Conservation (phyloP, 805 yeast species). For the Candida wancherniae region DNA sequence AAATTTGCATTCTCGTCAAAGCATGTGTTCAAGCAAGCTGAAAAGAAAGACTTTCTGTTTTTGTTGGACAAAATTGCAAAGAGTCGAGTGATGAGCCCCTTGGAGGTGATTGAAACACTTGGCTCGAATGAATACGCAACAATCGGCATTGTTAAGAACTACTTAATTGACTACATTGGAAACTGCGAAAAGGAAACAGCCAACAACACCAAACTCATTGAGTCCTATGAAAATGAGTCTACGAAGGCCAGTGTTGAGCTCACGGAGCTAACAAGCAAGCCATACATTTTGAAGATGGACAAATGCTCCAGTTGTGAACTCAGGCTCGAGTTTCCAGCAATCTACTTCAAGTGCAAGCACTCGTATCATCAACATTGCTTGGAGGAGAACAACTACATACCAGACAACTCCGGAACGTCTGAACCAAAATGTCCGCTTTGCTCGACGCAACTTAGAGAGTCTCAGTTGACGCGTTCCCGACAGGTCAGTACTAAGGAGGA, state of each 20-base stretch:
- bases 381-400: constrained; percentile 39
- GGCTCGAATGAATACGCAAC: constrained; percentile 59
- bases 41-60: constrained; percentile 42
- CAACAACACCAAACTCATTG: constrained; percentile 62
- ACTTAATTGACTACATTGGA: constrained; percentile 57
- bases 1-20: constrained; percentile 56
- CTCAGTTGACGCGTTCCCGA: constrained; percentile 51
- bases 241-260: constrained; percentile 49
- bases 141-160: constrained; percentile 67
- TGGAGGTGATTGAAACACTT: constrained; percentile 71
- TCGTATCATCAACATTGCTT: constrained; percentile 82
- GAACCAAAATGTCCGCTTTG: constrained; percentile 65
- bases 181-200: constrained; percentile 58
- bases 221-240: constrained; percentile 66
- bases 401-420: constrained; percentile 7
- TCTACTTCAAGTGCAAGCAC: constrained; percentile 83
- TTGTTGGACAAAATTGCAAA: constrained; percentile 52
- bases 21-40: constrained; percentile 46
- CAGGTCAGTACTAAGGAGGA: constrained; percentile 62
- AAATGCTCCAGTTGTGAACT: constrained; percentile 63
- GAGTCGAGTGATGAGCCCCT: constrained; percentile 56
- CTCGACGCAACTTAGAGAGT: constrained; percentile 62
- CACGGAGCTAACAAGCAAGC: constrained; percentile 42
- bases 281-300: constrained; percentile 54
- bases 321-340: constrained; percentile 68